Conservation (phyloP, 306 rosid genomes). For the Alnus glutinosa region DNA sequence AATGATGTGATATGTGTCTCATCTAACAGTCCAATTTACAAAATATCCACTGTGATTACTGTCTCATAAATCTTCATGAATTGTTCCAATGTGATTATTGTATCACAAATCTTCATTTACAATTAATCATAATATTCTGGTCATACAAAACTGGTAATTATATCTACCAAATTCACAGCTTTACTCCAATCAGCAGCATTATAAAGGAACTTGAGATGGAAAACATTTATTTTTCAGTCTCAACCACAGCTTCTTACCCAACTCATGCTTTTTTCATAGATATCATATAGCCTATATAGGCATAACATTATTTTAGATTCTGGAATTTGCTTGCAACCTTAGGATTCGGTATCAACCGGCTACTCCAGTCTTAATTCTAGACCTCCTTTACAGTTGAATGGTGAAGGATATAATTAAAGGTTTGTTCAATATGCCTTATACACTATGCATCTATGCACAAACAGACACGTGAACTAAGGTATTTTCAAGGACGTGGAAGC, state of each 20-base stretch:
- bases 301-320: background rate
- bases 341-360: background rate
- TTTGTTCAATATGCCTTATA: background rate
- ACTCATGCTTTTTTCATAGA: background rate
- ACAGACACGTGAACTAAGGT: background rate
- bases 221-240: background rate
- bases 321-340: background rate
- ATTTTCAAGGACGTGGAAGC: background rate
- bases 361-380: conserved; percentile 16
- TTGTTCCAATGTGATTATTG: background rate
- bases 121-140: background rate
- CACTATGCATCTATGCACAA: background rate
- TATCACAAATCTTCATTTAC: background rate
- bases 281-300: background rate
- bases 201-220: background rate
- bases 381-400: background rate
- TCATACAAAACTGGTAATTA: background rate
- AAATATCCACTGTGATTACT: background rate
- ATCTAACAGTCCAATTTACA: background rate
- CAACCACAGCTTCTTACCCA: background rate
- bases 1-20: background rate
- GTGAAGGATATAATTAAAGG: background rate
- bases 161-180: background rate
- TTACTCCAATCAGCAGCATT: background rate
- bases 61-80: background rate